Percentiles rank a stretch among this genome's conserved stretches.
phyloP scores from a whole-genome alignment of 2,329 filamentous ascomycete genomes.

The Zasmidium angulare region DNA sequence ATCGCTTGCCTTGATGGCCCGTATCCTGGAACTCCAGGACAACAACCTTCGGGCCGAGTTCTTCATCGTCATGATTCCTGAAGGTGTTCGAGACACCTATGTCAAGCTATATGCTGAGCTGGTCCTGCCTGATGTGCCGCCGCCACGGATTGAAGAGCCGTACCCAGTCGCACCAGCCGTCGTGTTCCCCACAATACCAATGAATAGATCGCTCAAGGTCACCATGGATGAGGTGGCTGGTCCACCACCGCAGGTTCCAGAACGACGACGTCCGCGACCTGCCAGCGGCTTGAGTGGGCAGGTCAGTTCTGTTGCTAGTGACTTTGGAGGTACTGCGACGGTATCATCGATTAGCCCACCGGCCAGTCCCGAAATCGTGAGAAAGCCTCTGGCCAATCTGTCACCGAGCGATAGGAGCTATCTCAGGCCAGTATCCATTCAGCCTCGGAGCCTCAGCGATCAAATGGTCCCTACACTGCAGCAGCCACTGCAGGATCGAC shows the following conservation, averaged over 20 bases:
- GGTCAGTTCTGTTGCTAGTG: background rate
- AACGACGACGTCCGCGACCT: background rate
- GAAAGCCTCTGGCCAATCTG: background rate
- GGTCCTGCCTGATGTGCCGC: background rate
- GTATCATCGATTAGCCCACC: background rate
- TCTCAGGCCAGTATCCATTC: background rate
- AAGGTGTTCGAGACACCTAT: constrained; percentile 6
- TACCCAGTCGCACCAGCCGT: background rate
- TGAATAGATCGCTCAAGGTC: background rate
- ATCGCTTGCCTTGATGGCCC: constrained; percentile 33
- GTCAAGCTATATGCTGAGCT: background rate
- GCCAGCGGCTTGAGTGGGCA: background rate
- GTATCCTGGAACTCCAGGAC: constrained; percentile 22
- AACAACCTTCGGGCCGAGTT: constrained; percentile 13
- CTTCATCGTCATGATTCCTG: constrained; percentile 15
- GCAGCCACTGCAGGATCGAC: background rate
- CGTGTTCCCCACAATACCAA: background rate
- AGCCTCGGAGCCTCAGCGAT: background rate
- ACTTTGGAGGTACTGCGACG: background rate
- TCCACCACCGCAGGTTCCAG: background rate
- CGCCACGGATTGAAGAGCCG: background rate
- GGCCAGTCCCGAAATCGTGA: background rate
- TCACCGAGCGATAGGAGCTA: background rate
- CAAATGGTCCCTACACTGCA: background rate
- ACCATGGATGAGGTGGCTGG: background rate